Percentiles rank a stretch among this genome's conserved stretches.
Evolutionary conservation across 257 asterid genomes (phyloP).

Genomic region (Henckelia pumila): DNA sequence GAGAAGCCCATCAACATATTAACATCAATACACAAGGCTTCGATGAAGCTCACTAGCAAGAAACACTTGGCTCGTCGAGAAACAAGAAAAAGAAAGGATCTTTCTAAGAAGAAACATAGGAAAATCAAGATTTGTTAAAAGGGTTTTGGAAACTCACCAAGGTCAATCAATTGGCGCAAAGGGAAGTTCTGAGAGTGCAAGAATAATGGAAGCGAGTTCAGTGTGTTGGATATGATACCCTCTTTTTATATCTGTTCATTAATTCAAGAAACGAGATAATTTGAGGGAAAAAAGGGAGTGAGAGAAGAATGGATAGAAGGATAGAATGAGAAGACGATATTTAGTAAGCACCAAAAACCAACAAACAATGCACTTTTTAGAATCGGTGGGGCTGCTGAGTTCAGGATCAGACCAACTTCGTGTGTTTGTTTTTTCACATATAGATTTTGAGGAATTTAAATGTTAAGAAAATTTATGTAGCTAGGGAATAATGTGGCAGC

Average conservation of each 20-base stretch:
- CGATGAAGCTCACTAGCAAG: not conserved
- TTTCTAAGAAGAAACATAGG: not conserved
- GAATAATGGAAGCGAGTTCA: not conserved
- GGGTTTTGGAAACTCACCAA: conserved; percentile 30
- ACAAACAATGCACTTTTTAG: conserved; percentile 38
- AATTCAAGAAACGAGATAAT: not conserved
- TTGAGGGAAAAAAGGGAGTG: not conserved
- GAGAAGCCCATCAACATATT: not conserved
- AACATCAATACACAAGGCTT: not conserved
- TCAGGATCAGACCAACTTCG: not conserved
- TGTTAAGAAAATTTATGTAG: not conserved
- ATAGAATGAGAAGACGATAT: conserved; percentile 32
- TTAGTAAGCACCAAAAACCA: conserved; percentile 38
- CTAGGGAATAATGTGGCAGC: not conserved
- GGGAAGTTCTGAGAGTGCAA: not conserved
- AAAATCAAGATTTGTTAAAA: not conserved
- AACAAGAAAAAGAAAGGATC: not conserved
- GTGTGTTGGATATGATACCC: not conserved
- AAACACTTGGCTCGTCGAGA: not conserved
- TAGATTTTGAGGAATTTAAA: not conserved
- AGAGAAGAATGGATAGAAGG: conserved; percentile 4
- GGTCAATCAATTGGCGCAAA: not conserved
- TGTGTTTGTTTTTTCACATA: not conserved
- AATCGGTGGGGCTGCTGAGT: conserved; percentile 24
- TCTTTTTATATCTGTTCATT: not conserved